Evolutionary conservation across 129 eudicot species (phyloP).

Genomic region (Helichrysum umbraculigerum): DNA sequence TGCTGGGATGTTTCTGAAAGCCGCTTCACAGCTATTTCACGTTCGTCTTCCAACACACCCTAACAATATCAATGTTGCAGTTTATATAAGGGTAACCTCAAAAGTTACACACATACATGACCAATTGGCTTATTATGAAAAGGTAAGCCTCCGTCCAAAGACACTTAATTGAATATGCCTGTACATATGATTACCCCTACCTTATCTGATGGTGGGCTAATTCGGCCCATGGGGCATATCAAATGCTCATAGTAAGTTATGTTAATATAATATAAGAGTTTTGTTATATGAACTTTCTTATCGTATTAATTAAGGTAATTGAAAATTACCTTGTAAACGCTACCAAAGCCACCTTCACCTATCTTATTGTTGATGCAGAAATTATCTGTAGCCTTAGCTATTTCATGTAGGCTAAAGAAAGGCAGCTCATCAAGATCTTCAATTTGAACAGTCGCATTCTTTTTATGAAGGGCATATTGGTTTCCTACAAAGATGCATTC

Average conservation of each 20-base stretch:
- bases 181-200: background rate
- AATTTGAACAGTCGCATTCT: background rate
- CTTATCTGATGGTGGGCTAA: background rate
- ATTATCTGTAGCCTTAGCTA: slow-evolving; percentile 22
- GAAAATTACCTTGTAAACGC: slow-evolving; percentile 19
- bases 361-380: slow-evolving; percentile 20
- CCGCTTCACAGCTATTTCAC: slow-evolving; percentile 36
- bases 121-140: background rate
- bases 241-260: background rate
- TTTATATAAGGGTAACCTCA: background rate
- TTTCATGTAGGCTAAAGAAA: slow-evolving; percentile 13
- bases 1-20: slow-evolving; percentile 35
- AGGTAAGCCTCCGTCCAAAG: background rate
- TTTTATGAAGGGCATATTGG: slow-evolving; percentile 1
- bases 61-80: slow-evolving; percentile 8
- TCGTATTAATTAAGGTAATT: background rate
- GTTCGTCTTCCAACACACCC: slow-evolving; percentile 41
- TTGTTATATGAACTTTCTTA: background rate
- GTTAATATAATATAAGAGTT: no score
- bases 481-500: slow-evolving; percentile 17
- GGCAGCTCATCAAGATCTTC: slow-evolving; percentile 16
- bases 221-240: background rate
- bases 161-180: background rate
- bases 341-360: slow-evolving; percentile 27
- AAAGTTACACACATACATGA: background rate